Evolutionary conservation across 352 stramenopile species (phyloP).

Genomic region (Phytophthora pini): DNA sequence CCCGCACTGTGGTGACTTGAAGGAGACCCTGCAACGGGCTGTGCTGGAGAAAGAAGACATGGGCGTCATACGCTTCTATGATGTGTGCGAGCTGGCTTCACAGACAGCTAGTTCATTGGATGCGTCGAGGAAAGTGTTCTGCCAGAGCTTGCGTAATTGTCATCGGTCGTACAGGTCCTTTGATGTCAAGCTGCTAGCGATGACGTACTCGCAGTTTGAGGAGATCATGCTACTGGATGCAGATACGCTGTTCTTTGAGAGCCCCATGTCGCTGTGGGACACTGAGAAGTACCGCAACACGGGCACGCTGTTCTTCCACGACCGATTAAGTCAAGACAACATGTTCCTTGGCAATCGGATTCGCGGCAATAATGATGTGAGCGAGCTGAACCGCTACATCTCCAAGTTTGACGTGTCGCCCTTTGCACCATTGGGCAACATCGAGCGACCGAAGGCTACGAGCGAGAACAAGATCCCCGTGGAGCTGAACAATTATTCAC

Average conservation of each 20-base stretch:
- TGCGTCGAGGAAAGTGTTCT: constrained; percentile 54
- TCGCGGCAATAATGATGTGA: constrained; percentile 30
- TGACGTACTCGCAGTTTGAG: constrained; percentile 74
- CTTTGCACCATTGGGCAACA: constrained; percentile 43
- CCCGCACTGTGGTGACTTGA: constrained; percentile 67
- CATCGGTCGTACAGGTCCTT: constrained; percentile 54
- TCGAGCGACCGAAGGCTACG: constrained; percentile 36
- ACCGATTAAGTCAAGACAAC: constrained; percentile 47
- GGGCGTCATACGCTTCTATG: constrained; percentile 58
- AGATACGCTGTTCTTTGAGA: constrained; percentile 69
- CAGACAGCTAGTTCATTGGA: constrained; percentile 32
- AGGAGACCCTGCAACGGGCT: constrained; percentile 33
- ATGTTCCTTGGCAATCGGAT: constrained; percentile 54
- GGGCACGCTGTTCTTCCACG: constrained; percentile 67
- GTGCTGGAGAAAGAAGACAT: constrained; percentile 47
- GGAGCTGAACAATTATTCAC: constrained; percentile 45
- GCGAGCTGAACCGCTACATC: constrained; percentile 58
- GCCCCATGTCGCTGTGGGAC: constrained; percentile 62
- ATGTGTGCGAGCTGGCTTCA: constrained; percentile 59
- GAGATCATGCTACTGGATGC: constrained; percentile 79
- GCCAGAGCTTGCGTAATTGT: constrained; percentile 50
- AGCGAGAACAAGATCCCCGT: constrained; percentile 35
- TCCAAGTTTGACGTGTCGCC: constrained; percentile 55
- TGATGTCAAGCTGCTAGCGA: constrained; percentile 64
- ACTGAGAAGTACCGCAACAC: constrained; percentile 55